Evolutionary conservation across 2,329 filamentous ascomycete species (phyloP).

Genomic region (Bipolaris victoriae): DNA sequence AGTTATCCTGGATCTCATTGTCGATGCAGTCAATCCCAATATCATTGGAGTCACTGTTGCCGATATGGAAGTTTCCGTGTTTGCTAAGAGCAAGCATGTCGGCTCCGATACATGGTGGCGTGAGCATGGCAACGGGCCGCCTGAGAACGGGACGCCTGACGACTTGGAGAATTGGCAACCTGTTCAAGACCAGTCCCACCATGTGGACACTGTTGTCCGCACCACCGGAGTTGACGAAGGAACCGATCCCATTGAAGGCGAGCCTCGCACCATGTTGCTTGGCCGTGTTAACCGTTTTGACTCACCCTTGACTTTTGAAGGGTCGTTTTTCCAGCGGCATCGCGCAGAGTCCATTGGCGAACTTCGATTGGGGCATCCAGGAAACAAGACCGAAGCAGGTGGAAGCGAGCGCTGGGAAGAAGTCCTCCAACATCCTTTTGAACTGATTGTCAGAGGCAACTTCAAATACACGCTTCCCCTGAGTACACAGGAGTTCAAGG

Average conservation of each 20-base stretch:
- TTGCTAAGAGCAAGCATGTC: slow-evolving; percentile 90
- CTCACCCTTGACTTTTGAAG: slow-evolving; percentile 85
- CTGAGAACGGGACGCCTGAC: slow-evolving; percentile 26
- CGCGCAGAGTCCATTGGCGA: slow-evolving; percentile 78
- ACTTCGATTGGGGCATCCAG: slow-evolving; percentile 79
- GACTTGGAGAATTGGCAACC: slow-evolving; percentile 37
- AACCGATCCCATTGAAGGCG: slow-evolving; percentile 67
- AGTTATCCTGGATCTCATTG: slow-evolving; percentile 89
- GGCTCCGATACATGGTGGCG: slow-evolving; percentile 62
- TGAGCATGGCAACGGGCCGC: slow-evolving; percentile 38
- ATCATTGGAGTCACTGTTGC: slow-evolving; percentile 85
- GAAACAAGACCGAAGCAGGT: slow-evolving; percentile 83
- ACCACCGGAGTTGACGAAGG: slow-evolving; percentile 55
- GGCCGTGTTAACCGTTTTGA: slow-evolving; percentile 87
- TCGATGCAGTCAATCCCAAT: slow-evolving; percentile 90
- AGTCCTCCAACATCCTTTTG: slow-evolving; percentile 89
- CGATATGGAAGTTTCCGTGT: slow-evolving; percentile 88
- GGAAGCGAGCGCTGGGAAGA: slow-evolving; percentile 88
- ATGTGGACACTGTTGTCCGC: slow-evolving; percentile 8
- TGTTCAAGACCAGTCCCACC: slow-evolving; percentile 20
- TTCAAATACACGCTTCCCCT: slow-evolving; percentile 78
- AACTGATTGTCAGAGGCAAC: slow-evolving; percentile 88
- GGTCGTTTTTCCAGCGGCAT: slow-evolving; percentile 80
- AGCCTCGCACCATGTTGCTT: slow-evolving; percentile 85
- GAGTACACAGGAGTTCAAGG: slow-evolving; percentile 60